These are phyloP conservation scores for Lasiosphaeris hirsuta DNA, from an alignment of 495 filamentous ascomycete species.

Conservation along the genomic window DNA sequence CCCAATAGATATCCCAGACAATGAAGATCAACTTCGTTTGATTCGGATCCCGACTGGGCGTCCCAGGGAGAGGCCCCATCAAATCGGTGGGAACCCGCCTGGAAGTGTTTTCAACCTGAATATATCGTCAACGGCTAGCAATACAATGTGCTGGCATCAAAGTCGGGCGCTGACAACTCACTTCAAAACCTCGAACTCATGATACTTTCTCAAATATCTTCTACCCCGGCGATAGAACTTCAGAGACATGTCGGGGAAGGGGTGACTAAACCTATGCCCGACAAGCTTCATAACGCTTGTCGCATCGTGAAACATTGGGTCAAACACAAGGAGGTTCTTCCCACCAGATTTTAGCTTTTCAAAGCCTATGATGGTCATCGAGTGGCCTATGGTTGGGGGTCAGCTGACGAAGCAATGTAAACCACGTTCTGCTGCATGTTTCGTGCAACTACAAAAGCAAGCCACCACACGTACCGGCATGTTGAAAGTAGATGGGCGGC, in stretches of 20 bases:
- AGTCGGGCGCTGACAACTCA: constrained; percentile 39
- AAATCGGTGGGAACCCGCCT: constrained; percentile 1
- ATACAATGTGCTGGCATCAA: neutral
- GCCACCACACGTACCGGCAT: constrained; percentile 52
- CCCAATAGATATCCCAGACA: neutral
- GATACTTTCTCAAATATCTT: constrained; percentile 64
- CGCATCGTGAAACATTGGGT: constrained; percentile 78
- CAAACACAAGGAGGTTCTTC: constrained; percentile 78
- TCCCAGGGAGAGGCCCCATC: no score
- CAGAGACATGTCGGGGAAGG: constrained; percentile 54
- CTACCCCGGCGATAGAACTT: constrained; percentile 68
- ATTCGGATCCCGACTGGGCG: no score
- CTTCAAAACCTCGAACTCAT: constrained; percentile 75
- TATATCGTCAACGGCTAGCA: neutral
- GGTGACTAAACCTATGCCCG: constrained; percentile 40
- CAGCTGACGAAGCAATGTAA: no score
- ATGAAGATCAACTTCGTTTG: no score
- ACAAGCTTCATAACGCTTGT: constrained; percentile 56
- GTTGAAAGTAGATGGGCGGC: constrained; percentile 89
- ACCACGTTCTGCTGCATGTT: no score
- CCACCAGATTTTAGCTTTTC: constrained; percentile 64
- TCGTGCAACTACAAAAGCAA: neutral
- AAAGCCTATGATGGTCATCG: constrained; percentile 86
- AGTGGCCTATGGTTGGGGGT: constrained; percentile 60
- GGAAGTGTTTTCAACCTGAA: neutral